A percentile compares a stretch with the other conserved stretches of the same genome.
Conservation (phyloP, 139 green algal genomes). For the Bryopsis sp. region DNA sequence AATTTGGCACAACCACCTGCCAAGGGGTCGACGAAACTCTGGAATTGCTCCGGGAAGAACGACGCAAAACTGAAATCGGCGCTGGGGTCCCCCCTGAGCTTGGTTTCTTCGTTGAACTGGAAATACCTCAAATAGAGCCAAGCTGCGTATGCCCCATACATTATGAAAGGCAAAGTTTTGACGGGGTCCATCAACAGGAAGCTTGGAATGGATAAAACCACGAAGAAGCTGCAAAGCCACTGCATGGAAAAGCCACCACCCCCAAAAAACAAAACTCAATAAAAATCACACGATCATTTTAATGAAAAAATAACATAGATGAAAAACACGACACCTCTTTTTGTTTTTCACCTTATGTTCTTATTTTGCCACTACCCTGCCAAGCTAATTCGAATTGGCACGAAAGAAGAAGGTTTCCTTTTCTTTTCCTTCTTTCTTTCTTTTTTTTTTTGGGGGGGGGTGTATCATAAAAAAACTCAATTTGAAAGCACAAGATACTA, state of each 20-base stretch:
- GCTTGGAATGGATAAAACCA: slow-evolving; percentile 23
- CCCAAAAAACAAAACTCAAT: neutral
- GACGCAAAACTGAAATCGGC: slow-evolving; percentile 78
- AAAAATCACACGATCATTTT: no score
- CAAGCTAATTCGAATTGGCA: no score
- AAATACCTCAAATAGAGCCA: slow-evolving; percentile 93
- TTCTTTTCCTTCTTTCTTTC: no score
- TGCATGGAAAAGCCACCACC: slow-evolving; percentile 25
- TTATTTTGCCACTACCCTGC: no score
- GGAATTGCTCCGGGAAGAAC: slow-evolving; percentile 68
- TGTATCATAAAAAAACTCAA: no score
- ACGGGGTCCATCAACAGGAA: slow-evolving; percentile 22
- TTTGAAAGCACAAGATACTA: no score
- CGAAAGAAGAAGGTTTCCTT: no score
- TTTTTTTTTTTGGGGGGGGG: no score
- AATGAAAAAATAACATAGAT: no score
- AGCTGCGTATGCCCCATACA: slow-evolving; percentile 58
- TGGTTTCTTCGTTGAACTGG: slow-evolving; percentile 55
- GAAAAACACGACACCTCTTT: no score
- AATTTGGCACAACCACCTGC: slow-evolving; percentile 30
- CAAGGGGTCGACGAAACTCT: slow-evolving; percentile 41
- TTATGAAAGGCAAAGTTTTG: slow-evolving; percentile 55
- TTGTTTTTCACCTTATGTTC: no score
- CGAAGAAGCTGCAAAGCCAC: slow-evolving; percentile 56
- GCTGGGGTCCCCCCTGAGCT: slow-evolving; percentile 53